Conservation (phyloP, 495 filamentous ascomycete genomes). For the Oleoguttula mirabilis region DNA sequence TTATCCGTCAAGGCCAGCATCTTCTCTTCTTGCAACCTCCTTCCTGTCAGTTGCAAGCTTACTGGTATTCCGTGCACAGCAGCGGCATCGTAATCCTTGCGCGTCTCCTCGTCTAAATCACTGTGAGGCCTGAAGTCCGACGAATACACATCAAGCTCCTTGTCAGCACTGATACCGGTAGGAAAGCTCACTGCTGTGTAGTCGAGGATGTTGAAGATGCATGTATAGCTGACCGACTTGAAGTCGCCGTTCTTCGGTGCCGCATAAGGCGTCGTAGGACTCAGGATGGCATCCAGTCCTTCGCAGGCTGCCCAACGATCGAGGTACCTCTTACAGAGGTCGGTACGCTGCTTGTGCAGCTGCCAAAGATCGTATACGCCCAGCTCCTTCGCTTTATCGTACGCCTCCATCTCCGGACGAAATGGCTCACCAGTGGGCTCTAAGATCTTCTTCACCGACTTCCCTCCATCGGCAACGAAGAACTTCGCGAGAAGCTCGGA, state of each 20-base stretch:
- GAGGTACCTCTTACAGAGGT: constrained; percentile 25
- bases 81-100: constrained; percentile 8
- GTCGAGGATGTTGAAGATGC: constrained; percentile 28
- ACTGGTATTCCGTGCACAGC: constrained; percentile 20
- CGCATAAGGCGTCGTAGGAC: constrained; percentile 27
- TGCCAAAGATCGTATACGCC: constrained; percentile 28
- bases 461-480: constrained; percentile 31
- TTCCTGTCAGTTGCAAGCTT: constrained; percentile 15
- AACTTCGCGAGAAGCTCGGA: constrained; percentile 20
- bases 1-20: constrained; percentile 21
- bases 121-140: constrained; percentile 8
- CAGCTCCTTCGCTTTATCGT: constrained; percentile 22
- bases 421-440: constrained; percentile 26
- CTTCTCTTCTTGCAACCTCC: constrained; percentile 23
- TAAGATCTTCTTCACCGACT: constrained; percentile 22
- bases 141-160: constrained; percentile 19
- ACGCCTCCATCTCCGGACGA: constrained; percentile 30
- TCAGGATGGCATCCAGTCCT: constrained; percentile 28
- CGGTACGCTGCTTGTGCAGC: constrained; percentile 26
- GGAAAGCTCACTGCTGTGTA: constrained; percentile 27
- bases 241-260: constrained; percentile 23
- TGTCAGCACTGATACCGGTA: constrained; percentile 21
- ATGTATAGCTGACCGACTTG: constrained; percentile 27
- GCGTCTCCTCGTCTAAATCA: constrained; percentile 10
- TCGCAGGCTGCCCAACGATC: constrained; percentile 25